A percentile compares a stretch with the other conserved stretches of the same genome.
These are phyloP conservation scores for Emergomyces pasteurianus DNA, from an alignment of 2,329 filamentous ascomycete genomes.

Conservation along the genomic window DNA sequence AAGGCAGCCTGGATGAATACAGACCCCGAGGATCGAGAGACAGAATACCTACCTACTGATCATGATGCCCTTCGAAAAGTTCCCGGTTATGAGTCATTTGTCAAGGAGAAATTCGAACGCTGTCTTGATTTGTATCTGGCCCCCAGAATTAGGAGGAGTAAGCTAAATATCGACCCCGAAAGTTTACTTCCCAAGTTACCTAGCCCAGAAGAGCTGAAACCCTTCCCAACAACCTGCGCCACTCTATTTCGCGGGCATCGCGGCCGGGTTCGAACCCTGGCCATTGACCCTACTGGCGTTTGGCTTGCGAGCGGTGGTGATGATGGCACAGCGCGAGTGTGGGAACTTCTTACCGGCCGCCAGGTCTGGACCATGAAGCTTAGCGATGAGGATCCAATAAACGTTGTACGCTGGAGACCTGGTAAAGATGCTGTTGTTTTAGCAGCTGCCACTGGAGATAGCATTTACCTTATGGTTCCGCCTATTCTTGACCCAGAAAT, in stretches of 20 bases:
- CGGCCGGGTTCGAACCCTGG: constrained; percentile 71
- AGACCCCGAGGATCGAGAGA: constrained; percentile 83
- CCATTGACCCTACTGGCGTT: constrained; percentile 72
- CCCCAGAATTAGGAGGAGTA: constrained; percentile 80
- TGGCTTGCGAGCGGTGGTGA: constrained; percentile 89
- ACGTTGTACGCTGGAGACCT: constrained; percentile 82
- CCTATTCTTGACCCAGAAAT: constrained; percentile 58
- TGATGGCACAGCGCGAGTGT: constrained; percentile 82
- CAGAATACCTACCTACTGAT: constrained; percentile 72
- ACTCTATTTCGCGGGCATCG: constrained; percentile 81
- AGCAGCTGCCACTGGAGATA: constrained; percentile 72
- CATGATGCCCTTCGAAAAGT: constrained; percentile 80
- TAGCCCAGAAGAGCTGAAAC: constrained; percentile 81
- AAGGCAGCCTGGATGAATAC: constrained; percentile 65
- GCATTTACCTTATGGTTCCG: constrained; percentile 73
- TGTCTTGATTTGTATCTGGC: constrained; percentile 93
- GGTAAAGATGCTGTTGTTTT: constrained; percentile 68
- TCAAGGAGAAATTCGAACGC: constrained; percentile 93
- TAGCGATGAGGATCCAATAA: constrained; percentile 65
- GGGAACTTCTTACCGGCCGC: constrained; percentile 75
- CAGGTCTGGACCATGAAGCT: constrained; percentile 78
- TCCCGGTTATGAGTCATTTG: constrained; percentile 76
- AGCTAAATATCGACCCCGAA: constrained; percentile 91
- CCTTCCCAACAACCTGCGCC: constrained; percentile 84
- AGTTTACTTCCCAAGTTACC: constrained; percentile 88